Conservation (phyloP, 1,284 basidiomycete species). For the Grifola frondosa region DNA sequence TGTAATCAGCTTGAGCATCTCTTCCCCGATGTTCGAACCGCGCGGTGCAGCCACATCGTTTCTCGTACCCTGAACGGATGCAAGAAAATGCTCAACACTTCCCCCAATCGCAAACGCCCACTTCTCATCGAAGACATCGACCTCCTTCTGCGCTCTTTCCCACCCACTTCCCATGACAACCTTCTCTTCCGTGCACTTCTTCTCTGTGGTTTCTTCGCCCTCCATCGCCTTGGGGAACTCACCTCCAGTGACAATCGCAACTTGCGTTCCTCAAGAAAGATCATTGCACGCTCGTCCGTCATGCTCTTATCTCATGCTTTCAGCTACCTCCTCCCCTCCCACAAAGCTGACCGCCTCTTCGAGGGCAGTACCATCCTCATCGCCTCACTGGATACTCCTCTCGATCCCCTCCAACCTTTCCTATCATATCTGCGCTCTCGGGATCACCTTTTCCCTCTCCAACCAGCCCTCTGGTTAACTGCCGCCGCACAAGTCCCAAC, state of each 20-base stretch:
- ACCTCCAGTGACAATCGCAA: slow-evolving; percentile 16
- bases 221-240: slow-evolving; percentile 35
- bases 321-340: slow-evolving; percentile 28
- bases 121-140: slow-evolving; percentile 25
- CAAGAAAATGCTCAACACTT: slow-evolving; percentile 13
- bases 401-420: slow-evolving; percentile 4
- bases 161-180: no score
- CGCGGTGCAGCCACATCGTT: slow-evolving; percentile 30
- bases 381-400: neutral
- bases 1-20: slow-evolving; percentile 35
- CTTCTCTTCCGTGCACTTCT: slow-evolving; percentile 29
- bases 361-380: slow-evolving; percentile 4
- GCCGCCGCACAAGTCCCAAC: slow-evolving; percentile 23
- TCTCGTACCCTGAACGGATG: slow-evolving; percentile 33
- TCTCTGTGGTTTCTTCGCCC: slow-evolving; percentile 29
- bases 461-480: slow-evolving; percentile 20
- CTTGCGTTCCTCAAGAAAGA: slow-evolving; percentile 22
- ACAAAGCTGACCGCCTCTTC: slow-evolving; percentile 32
- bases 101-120: slow-evolving; percentile 27
- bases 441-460: slow-evolving; percentile 15
- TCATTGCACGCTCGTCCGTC: slow-evolving; percentile 18
- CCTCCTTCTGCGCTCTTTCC: no score
- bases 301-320: neutral
- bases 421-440: slow-evolving; percentile 13
- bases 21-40: slow-evolving; percentile 34